Evolutionary conservation across 2,329 filamentous ascomycete genomes (phyloP), one percentile per base, ranked within the genome.

Genomic region (Cercospora sp.): DNA sequence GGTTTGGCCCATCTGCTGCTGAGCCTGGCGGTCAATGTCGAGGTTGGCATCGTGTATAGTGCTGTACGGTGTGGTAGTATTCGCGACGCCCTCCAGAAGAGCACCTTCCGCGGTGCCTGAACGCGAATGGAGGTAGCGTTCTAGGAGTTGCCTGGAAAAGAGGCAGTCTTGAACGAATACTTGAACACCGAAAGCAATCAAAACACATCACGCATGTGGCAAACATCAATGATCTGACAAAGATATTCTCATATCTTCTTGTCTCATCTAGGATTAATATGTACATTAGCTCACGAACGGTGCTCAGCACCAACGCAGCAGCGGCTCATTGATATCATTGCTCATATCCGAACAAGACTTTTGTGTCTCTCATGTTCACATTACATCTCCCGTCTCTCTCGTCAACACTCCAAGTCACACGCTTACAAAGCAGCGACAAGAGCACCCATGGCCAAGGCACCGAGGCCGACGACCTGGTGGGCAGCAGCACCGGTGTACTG

Each of bases 401-500:
- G 16, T 49, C 10, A 37, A 18, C 43, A 26, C n/a, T 28, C 16
- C 30, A 26, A 28, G 18, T 21, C 21, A 40, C n/a, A n/a, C 30
- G 7, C 61, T 49, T 69, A 66, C 24, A 69, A 57, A 34, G 51
- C 66, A 59, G 66, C 66, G 53, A 68, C 59, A 24, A 68, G 43
- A 18, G 62, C 66, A 62, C 57, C 66, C 43, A 65, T 18, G 18
- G 66, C 66, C 26, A 68, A 40, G 8, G 61, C 62, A 58, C 66
- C 66, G 21, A 68, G 30, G 6, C 66, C 66, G 21, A 61, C 62
- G n/a, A 60, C 66, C 58, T 61, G 66, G n/a, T 45, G 61, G 21
- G 61, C 43, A 34, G 65, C 65, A 51, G 66, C 66, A 58, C 66
- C 66, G 58, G 66, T 68, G 45, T 68, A 68, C 28, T 34, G 53